phyloP scores from a whole-genome alignment of 768 basidiomycete genomes.

The Leccinum subgranulosum region DNA sequence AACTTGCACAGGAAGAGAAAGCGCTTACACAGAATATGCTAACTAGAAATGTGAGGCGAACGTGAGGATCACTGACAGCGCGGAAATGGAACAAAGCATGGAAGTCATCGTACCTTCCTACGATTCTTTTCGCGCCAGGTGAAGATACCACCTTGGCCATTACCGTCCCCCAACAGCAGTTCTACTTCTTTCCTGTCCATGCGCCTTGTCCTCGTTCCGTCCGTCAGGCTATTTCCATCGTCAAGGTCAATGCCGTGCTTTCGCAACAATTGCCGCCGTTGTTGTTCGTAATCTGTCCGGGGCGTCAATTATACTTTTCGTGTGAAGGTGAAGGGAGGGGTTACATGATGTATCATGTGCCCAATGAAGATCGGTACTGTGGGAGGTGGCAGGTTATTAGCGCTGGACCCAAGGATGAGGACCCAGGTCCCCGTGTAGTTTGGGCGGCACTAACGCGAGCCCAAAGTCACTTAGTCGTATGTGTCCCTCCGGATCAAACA shows the following conservation, averaged over 20 bases:
- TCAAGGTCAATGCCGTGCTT: constrained; percentile 96
- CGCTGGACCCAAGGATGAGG: constrained; percentile 8
- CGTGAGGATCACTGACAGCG: constrained; percentile 22
- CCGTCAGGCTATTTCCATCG: constrained; percentile 60
- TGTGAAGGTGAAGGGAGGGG: constrained; percentile 11
- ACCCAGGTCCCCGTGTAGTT: constrained; percentile 21
- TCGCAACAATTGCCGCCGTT: constrained; percentile 80
- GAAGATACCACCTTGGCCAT: constrained; percentile 80
- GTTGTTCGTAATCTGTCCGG: constrained; percentile 84
- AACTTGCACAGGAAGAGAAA: constrained; percentile 16
- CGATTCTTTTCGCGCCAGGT: constrained; percentile 96
- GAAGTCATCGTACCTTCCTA: constrained; percentile 61
- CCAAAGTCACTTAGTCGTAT: constrained; percentile 96
- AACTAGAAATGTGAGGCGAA: constrained; percentile 45
- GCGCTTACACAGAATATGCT: constrained; percentile 82
- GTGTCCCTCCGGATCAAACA: constrained; percentile 91
- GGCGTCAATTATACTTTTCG: constrained; percentile 14
- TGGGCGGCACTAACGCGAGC: constrained; percentile 68
- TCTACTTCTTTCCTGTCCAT: constrained; percentile 83
- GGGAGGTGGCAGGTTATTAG: constrained; percentile 19
- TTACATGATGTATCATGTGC: constrained; percentile 91
- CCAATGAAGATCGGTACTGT: constrained; percentile 91
- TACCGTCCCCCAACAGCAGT: constrained; percentile 76
- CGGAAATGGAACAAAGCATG: constrained; percentile 30
- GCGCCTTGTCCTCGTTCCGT: constrained; percentile 71